A percentile compares a stretch with the other conserved stretches of the same genome.
phyloP scores from a whole-genome alignment of 768 basidiomycete species.

The Leccinellum rugosiceps region DNA sequence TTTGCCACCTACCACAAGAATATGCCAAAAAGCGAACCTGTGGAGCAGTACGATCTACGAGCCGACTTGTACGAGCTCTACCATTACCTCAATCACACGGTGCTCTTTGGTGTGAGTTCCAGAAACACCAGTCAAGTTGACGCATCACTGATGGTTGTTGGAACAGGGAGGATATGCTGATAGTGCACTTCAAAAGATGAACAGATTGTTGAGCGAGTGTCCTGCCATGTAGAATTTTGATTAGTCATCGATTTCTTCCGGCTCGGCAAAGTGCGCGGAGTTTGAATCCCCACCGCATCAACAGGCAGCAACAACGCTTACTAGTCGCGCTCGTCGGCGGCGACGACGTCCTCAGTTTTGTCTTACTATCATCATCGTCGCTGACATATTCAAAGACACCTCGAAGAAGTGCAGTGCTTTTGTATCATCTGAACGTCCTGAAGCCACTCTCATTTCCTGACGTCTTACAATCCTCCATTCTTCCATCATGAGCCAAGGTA shows the following conservation, averaged over 20 bases:
- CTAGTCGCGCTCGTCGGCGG: conserved; percentile 18
- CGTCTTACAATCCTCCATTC: not conserved
- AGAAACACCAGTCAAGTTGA: not conserved
- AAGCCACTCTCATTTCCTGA: not conserved
- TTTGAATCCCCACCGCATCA: conserved; percentile 8
- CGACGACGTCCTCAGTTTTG: conserved; percentile 20
- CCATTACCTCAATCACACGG: conserved; percentile 80
- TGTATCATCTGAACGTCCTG: not conserved
- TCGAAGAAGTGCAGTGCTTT: not conserved
- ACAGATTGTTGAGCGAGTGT: conserved; percentile 38
- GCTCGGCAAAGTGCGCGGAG: conserved; percentile 9
- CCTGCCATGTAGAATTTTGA: conserved; percentile 4
- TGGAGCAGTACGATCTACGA: conserved; percentile 60
- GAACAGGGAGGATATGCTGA: conserved; percentile 48
- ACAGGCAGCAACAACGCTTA: conserved; percentile 30
- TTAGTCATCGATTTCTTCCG: conserved; percentile 11
- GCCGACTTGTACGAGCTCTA: conserved; percentile 74
- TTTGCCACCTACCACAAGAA: conserved; percentile 62
- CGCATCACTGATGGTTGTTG: not conserved
- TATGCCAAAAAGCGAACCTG: conserved; percentile 62
- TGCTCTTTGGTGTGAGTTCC: conserved; percentile 68
- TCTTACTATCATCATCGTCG: conserved; percentile 10
- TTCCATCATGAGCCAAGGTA: conserved; percentile 32
- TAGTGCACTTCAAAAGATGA: conserved; percentile 50
- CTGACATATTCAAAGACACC: not conserved